Percentiles rank a stretch among this genome's conserved stretches.
phyloP scores from a whole-genome alignment of 108 stramenopile species.

The Skeletonema menzelii region DNA sequence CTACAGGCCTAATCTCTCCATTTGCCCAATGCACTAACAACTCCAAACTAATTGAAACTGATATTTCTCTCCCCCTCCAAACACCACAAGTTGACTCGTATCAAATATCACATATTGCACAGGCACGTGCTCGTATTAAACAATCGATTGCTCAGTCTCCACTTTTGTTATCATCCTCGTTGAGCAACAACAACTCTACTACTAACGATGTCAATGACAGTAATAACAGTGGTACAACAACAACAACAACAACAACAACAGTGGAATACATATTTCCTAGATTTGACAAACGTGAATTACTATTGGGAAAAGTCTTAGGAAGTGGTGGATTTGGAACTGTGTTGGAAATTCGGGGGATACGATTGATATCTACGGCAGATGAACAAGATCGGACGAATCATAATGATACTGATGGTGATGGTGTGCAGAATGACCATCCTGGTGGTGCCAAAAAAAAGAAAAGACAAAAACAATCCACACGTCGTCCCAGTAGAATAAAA shows the following conservation, averaged over 20 bases:
- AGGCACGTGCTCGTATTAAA: slow-evolving; percentile 22
- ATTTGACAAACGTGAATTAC: slow-evolving; percentile 63
- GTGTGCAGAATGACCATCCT: background rate
- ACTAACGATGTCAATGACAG: no score
- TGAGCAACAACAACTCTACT: background rate
- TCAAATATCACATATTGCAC: background rate
- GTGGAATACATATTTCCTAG: slow-evolving; percentile 25
- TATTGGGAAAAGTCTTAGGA: slow-evolving; percentile 68
- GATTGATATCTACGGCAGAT: no score
- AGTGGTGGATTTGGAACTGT: slow-evolving; percentile 81
- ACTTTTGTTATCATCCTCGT: background rate
- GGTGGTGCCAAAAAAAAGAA: background rate
- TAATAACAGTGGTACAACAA: no score
- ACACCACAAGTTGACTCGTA: background rate
- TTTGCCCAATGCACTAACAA: slow-evolving; percentile 6
- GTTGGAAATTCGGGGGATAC: slow-evolving; percentile 54
- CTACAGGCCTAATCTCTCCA: slow-evolving; percentile 11
- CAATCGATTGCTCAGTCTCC: slow-evolving; percentile 7
- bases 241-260: no score
- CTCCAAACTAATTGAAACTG: background rate
- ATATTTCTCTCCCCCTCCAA: background rate
- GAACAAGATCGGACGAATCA: no score
- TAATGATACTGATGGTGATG: background rate
- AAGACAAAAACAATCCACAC: background rate
- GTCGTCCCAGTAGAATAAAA: background rate